Percentiles rank a stretch among this genome's conserved stretches.
phyloP scores from a whole-genome alignment of 2,329 filamentous ascomycete species.

The Apiospora aurea region DNA sequence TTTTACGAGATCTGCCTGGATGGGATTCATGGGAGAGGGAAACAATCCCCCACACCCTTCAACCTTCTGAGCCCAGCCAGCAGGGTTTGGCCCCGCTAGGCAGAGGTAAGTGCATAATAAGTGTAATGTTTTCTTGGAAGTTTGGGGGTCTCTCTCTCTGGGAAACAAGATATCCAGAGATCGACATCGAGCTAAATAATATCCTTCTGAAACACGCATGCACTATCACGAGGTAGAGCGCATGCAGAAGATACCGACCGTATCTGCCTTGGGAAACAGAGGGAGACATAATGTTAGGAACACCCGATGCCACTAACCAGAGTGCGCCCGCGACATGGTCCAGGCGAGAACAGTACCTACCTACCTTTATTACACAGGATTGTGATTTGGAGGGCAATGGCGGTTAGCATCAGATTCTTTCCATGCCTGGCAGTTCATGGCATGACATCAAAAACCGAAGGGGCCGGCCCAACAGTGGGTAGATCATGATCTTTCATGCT shows the following conservation, averaged over 20 bases:
- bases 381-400: not conserved
- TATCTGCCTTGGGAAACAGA: not conserved
- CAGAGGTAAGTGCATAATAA: not conserved
- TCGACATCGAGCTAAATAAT: not conserved
- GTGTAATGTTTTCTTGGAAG: not conserved
- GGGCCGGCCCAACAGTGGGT: slow-evolving; percentile 1
- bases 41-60: slow-evolving; percentile 7
- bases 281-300: not conserved
- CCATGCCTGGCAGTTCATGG: not conserved
- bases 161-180: slow-evolving; percentile 13
- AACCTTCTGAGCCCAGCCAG: not conserved
- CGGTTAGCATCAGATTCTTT: not conserved
- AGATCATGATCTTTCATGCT: slow-evolving; percentile 16
- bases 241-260: not conserved
- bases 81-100: slow-evolving; percentile 11
- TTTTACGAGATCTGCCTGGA: slow-evolving; percentile 9
- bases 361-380: not conserved
- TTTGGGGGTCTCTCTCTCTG: not conserved
- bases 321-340: not conserved
- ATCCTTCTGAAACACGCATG: slow-evolving; percentile 3
- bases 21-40: slow-evolving; percentile 15
- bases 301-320: not conserved
- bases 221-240: slow-evolving; percentile 17
- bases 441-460: slow-evolving; percentile 14
- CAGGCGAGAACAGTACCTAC: not conserved